phyloP scores from a whole-genome alignment of 805 yeast species.

The Yarrowia hollandica region DNA sequence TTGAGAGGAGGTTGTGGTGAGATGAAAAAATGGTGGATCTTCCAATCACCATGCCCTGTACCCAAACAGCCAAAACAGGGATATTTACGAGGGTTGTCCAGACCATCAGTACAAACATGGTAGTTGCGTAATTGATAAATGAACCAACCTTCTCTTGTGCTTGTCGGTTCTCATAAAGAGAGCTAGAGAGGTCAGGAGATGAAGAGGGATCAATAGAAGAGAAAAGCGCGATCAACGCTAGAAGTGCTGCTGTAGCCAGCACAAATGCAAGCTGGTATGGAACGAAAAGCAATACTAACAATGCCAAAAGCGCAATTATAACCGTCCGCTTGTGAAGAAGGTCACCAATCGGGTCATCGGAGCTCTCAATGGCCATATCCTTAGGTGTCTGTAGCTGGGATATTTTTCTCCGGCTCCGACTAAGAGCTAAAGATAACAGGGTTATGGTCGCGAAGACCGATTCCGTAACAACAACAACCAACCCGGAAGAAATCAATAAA shows the following conservation, averaged over 20 bases:
- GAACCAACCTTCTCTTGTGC: constrained; percentile 35
- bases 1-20: constrained; percentile 78
- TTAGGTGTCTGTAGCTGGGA: neutral
- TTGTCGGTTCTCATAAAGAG: constrained; percentile 30
- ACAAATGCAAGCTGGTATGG: constrained; percentile 82
- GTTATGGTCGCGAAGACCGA: neutral
- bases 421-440: neutral
- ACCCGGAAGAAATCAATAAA: constrained; percentile 10
- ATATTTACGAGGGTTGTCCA: constrained; percentile 78
- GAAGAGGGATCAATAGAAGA: constrained; percentile 18
- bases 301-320: neutral
- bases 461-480: constrained; percentile 1
- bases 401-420: neutral
- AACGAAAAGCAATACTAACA: constrained; percentile 39
- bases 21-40: constrained; percentile 87
- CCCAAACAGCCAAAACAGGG: constrained; percentile 77
- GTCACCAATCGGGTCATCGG: neutral
- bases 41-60: constrained; percentile 71
- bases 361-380: neutral
- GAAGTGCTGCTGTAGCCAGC: constrained; percentile 60
- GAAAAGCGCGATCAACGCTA: constrained; percentile 47
- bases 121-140: constrained; percentile 59
- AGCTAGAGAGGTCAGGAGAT: neutral
- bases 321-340: constrained; percentile 5
- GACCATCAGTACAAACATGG: constrained; percentile 64